Evolutionary conservation across 345 rosid genomes (phyloP).

Genomic region (Eucalyptus polyanthemos): DNA sequence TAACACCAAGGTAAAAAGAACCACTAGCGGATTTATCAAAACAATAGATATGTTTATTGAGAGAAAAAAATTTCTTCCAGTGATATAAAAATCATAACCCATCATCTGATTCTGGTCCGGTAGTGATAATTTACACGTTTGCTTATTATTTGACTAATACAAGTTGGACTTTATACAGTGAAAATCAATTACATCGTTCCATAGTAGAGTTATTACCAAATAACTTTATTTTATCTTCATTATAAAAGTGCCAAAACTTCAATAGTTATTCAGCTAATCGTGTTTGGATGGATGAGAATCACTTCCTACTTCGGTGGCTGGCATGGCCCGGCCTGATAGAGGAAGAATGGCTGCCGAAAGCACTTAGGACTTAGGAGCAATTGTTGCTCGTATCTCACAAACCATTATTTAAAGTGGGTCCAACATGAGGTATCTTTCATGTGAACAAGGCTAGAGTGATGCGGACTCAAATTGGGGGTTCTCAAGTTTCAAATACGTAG

Average conservation of each 20-base stretch:
- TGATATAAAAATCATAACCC: neutral
- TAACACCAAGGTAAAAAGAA: neutral
- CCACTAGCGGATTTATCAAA: neutral
- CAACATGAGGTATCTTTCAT: neutral
- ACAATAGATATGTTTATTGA: neutral
- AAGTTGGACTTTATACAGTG: neutral
- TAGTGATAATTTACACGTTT: neutral
- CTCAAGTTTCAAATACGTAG: neutral
- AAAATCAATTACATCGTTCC: neutral
- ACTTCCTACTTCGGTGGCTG: rapidly evolving
- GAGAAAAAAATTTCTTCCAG: neutral
- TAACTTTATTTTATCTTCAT: neutral
- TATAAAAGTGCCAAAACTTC: neutral
- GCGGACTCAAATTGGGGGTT: too few relatives aligned
- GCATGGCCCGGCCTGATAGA: neutral
- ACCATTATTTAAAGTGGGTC: neutral
- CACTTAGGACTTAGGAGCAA: neutral
- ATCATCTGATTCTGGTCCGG: neutral
- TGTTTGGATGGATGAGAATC: neutral
- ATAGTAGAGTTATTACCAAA: neutral
- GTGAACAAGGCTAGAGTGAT: neutral
- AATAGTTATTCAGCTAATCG: neutral
- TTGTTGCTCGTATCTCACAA: neutral
- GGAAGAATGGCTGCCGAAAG: too few relatives aligned
- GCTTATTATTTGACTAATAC: neutral